Percentiles rank a stretch among this genome's conserved stretches.
phyloP scores from a whole-genome alignment of 2,329 filamentous ascomycete genomes.

The Penicillium nordicum region DNA sequence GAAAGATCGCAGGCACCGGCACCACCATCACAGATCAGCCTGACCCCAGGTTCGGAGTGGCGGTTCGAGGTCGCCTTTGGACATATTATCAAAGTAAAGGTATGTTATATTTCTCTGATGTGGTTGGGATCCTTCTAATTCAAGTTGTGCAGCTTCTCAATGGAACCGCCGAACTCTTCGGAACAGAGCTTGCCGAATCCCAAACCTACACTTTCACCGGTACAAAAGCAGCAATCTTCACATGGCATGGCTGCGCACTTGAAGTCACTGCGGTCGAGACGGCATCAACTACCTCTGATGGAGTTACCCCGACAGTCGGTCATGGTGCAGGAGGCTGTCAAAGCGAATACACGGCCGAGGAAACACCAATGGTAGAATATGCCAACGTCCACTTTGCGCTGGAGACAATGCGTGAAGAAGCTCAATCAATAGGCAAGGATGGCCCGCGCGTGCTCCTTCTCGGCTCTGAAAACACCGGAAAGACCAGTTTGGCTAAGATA shows the following conservation, averaged over 20 bases:
- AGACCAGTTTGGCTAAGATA: slow-evolving; percentile 75
- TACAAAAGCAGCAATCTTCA: slow-evolving; percentile 82
- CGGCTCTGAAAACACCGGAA: slow-evolving; percentile 74
- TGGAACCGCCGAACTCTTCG: slow-evolving; percentile 89
- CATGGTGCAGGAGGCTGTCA: slow-evolving; percentile 58
- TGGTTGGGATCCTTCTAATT: slow-evolving; percentile 4
- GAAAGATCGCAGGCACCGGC: slow-evolving; percentile 37
- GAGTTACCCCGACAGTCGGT: slow-evolving; percentile 29
- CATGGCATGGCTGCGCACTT: slow-evolving; percentile 84
- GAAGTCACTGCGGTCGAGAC: slow-evolving; percentile 66
- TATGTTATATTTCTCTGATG: slow-evolving; percentile 24
- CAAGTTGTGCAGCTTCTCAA: slow-evolving; percentile 56
- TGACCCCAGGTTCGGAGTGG: slow-evolving; percentile 70
- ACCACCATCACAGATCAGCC: slow-evolving; percentile 47
- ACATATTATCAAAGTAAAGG: slow-evolving; percentile 52
- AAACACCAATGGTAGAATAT: slow-evolving; percentile 76
- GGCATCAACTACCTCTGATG: slow-evolving; percentile 35
- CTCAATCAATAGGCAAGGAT: slow-evolving; percentile 48
- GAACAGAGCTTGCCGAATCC: slow-evolving; percentile 81
- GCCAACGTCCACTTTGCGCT: slow-evolving; percentile 87
- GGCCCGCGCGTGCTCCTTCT: slow-evolving; percentile 83
- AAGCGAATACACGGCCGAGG: slow-evolving; percentile 68
- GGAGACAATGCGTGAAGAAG: slow-evolving; percentile 65
- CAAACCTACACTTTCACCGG: slow-evolving; percentile 78
- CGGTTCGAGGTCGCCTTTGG: slow-evolving; percentile 67